Conservation (phyloP, 495 filamentous ascomycete species). For the Daldinia loculata region DNA sequence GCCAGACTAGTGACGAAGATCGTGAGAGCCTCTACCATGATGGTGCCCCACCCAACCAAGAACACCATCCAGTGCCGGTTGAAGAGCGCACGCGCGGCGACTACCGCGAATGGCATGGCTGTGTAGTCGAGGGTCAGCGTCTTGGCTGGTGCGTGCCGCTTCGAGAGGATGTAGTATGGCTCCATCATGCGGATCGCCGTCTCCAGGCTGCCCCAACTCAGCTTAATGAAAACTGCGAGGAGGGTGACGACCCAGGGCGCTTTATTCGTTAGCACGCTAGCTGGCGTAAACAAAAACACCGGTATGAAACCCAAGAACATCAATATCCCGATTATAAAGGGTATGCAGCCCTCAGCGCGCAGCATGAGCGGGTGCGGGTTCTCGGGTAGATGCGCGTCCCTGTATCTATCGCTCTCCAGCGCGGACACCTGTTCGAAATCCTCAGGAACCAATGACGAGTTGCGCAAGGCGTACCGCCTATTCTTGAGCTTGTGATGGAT, state of each 20-base stretch:
- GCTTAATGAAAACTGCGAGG: constrained; percentile 70
- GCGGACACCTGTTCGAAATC: constrained; percentile 44
- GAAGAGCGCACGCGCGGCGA: constrained; percentile 66
- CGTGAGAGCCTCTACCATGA: constrained; percentile 73
- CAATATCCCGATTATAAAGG: constrained; percentile 62
- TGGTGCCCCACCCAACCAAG: constrained; percentile 66
- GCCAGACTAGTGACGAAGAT: constrained; percentile 70
- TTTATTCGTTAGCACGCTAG: constrained; percentile 63
- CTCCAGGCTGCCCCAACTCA: constrained; percentile 74
- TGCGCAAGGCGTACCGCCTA: constrained; percentile 72
- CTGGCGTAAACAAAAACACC: constrained; percentile 64
- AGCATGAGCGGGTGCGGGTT: constrained; percentile 78
- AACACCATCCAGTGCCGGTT: constrained; percentile 71
- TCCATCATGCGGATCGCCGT: constrained; percentile 76
- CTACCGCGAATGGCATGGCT: constrained; percentile 70
- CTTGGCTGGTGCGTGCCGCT: constrained; percentile 67
- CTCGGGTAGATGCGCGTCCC: constrained; percentile 52
- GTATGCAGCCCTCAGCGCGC: constrained; percentile 64
- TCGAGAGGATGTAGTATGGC: constrained; percentile 74
- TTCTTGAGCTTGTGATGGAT: constrained; percentile 72
- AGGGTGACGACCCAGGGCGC: constrained; percentile 71
- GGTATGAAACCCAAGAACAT: constrained; percentile 64
- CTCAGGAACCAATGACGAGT: constrained; percentile 68
- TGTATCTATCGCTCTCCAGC: constrained; percentile 50
- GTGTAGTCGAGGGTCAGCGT: constrained; percentile 77